These are phyloP conservation scores for Acanthamoeba healyi DNA, from an alignment of 208 protist species.

Conservation along the genomic window DNA sequence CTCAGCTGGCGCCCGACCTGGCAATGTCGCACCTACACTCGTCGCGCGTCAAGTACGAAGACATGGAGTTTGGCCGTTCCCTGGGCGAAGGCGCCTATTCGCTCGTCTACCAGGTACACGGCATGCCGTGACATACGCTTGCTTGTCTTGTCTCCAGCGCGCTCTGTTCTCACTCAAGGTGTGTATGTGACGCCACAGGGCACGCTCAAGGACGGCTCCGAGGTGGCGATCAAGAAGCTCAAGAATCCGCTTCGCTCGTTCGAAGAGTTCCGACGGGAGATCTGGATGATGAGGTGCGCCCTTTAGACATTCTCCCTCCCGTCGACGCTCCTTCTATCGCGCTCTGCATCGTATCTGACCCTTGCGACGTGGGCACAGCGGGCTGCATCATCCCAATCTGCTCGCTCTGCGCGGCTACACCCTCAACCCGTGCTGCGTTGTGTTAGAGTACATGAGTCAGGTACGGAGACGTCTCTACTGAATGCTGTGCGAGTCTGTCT, in stretches of 20 bases:
- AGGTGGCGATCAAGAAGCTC: constrained; percentile 71
- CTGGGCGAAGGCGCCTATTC: constrained; percentile 53
- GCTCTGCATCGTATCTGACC: too few relatives aligned
- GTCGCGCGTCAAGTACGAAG: constrained; percentile 27
- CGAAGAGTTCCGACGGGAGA: constrained; percentile 73
- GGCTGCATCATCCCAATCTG: constrained; percentile 65
- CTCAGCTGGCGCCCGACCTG: constrained; percentile 48
- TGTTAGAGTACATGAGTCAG: constrained; percentile 52
- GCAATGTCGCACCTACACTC: constrained; percentile 62
- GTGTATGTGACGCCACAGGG: background rate
- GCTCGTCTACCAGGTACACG: constrained; percentile 34
- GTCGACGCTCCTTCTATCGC: background rate
- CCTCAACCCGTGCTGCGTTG: constrained; percentile 60
- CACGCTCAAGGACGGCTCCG: constrained; percentile 37
- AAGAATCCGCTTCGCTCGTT: constrained; percentile 63
- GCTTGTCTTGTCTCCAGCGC: background rate
- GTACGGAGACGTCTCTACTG: background rate
- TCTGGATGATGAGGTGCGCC: constrained; percentile 73
- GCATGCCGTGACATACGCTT: background rate
- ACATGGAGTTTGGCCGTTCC: constrained; percentile 15
- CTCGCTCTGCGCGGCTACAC: background rate
- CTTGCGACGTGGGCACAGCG: too few relatives aligned
- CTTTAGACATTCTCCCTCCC: background rate
- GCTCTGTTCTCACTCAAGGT: too few relatives aligned
- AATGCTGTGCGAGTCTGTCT: background rate